Evolutionary conservation across 2,329 filamentous ascomycete species (phyloP).

Genomic region (Plectosphaerella plurivora): DNA sequence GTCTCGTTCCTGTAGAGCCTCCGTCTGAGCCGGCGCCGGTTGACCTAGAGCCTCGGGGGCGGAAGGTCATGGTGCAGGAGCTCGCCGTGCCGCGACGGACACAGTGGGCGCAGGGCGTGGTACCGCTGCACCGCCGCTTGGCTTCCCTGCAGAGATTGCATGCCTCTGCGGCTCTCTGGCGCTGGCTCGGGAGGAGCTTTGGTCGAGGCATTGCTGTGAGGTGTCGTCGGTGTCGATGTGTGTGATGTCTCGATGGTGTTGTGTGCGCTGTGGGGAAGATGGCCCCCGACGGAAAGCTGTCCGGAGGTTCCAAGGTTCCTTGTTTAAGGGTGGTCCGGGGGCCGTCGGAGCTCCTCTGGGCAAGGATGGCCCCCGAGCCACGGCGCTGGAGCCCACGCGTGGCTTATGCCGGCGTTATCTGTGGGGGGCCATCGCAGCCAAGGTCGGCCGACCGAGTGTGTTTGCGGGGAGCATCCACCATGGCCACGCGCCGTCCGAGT

Average conservation of each 20-base stretch:
- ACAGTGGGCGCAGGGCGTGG: slow-evolving; percentile 43
- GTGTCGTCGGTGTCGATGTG: no score
- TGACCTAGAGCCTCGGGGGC: slow-evolving; percentile 22
- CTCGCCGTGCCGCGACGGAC: slow-evolving; percentile 34
- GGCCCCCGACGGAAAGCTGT: no score
- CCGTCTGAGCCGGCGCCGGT: neutral
- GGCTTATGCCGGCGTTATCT: neutral
- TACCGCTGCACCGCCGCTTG: slow-evolving; percentile 46
- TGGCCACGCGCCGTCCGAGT: no score
- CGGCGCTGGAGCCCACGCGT: neutral
- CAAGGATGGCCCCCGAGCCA: neutral
- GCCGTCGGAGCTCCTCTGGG: no score
- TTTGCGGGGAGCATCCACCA: neutral
- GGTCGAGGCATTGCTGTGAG: slow-evolving; percentile 41
- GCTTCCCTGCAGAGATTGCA: slow-evolving; percentile 43
- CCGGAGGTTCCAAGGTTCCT: no score
- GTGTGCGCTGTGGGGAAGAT: no score
- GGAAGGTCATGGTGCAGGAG: slow-evolving; percentile 28
- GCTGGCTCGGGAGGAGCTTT: slow-evolving; percentile 42
- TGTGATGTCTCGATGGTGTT: no score
- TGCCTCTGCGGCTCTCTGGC: slow-evolving; percentile 42
- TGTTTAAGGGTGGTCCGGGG: no score
- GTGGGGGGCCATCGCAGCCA: neutral
- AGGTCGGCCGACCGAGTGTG: neutral
- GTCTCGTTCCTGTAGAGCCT: no score